Evolutionary conservation across 2,329 filamentous ascomycete species (phyloP).

Genomic region (Phoma sp.): DNA sequence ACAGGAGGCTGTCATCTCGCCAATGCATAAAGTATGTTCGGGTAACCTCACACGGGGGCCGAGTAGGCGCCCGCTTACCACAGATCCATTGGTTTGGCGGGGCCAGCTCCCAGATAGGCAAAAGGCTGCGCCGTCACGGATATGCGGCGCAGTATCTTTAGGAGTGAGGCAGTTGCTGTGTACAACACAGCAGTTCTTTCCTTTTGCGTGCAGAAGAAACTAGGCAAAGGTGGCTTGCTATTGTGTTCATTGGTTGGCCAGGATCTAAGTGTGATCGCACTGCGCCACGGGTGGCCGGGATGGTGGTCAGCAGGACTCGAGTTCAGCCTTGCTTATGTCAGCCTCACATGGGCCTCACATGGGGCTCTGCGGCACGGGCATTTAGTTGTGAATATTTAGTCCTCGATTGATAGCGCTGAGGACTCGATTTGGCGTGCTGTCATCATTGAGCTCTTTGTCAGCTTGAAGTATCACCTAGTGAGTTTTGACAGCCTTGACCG

Average conservation of each 20-base stretch:
- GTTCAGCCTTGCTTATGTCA: constrained; percentile 21
- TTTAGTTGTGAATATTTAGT: too few relatives aligned
- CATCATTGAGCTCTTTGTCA: too few relatives aligned
- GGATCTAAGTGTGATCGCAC: not conserved
- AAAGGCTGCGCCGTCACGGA: constrained; percentile 28
- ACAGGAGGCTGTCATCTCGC: constrained; percentile 15
- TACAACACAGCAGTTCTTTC: not conserved
- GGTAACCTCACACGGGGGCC: constrained; percentile 9
- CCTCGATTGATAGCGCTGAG: too few relatives aligned
- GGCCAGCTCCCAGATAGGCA: constrained; percentile 12
- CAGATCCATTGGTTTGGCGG: constrained; percentile 14
- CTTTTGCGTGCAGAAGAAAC: not conserved
- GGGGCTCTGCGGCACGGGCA: constrained; percentile 22
- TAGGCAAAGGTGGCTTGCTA: not conserved
- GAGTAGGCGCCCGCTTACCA: constrained; percentile 20
- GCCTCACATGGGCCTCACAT: constrained; percentile 16
- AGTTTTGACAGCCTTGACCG: too few relatives aligned
- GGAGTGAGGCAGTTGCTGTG: not conserved
- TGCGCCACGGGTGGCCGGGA: constrained; percentile 15
- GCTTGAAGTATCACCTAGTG: too few relatives aligned
- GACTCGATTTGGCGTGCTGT: too few relatives aligned
- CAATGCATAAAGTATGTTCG: constrained; percentile 17
- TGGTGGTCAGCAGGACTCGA: constrained; percentile 24
- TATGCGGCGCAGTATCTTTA: too few relatives aligned
- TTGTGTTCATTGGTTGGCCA: not conserved